phyloP scores from a whole-genome alignment of 208 protist species.

The Phytomonas francai region DNA sequence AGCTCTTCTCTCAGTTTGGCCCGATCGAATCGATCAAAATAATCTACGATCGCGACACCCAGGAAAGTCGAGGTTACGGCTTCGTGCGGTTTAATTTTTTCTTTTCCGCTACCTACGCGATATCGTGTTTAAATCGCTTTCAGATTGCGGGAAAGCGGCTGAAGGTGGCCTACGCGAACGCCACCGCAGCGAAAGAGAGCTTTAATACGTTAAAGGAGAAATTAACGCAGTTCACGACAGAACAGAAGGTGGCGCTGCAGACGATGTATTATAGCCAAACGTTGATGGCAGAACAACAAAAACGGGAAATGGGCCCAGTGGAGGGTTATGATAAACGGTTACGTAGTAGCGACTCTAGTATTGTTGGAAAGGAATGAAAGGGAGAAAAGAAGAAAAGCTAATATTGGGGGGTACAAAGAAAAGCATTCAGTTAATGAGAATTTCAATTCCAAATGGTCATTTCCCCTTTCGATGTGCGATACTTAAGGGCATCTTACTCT shows the following conservation, averaged over 20 bases:
- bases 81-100: constrained; percentile 87
- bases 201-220: constrained; percentile 35
- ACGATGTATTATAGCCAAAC: constrained; percentile 66
- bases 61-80: constrained; percentile 81
- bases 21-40: constrained; percentile 85
- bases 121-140: constrained; percentile 74
- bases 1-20: constrained; percentile 79
- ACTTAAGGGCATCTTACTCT: too few relatives aligned
- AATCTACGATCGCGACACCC: constrained; percentile 77
- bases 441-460: too few relatives aligned
- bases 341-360: too few relatives aligned
- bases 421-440: too few relatives aligned
- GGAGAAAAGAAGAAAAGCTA: too few relatives aligned
- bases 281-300: constrained; percentile 29
- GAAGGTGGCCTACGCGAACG: constrained; percentile 82
- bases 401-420: too few relatives aligned
- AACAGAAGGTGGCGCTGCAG: constrained; percentile 53
- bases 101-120: constrained; percentile 78
- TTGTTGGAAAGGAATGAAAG: too few relatives aligned
- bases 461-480: too few relatives aligned
- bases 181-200: constrained; percentile 43
- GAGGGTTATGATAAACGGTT: too few relatives aligned
- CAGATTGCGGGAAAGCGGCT: constrained; percentile 71
- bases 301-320: too few relatives aligned
- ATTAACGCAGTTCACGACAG: constrained; percentile 37